Base-by-base conservation (phyloP, 768 basidiomycete genomes). In the Serendipita sp. region DNA sequence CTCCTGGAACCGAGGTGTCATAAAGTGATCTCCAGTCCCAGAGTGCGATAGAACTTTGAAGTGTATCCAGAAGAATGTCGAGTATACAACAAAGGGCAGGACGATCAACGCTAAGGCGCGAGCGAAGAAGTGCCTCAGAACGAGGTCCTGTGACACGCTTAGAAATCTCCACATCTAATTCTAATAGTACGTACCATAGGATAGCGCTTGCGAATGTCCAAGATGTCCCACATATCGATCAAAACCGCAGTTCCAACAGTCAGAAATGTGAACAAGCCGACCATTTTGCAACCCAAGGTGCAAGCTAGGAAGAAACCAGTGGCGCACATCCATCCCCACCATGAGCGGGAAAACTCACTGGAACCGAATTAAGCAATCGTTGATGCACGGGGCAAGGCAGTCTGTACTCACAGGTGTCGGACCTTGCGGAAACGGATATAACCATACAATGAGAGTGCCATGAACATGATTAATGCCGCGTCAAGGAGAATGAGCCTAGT, bases 1-100 rank as follows among this genome's bases (percentile, higher is more conserved):
- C 76, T 98, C 93, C 75, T 99, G 96, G 83, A 99, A 99, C 3
- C 85, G 86, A 3, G 96, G 94, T 72, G 89, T 92, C 96, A 98
- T 98, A 78, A 98, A 99, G 45, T 80, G 79, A 71, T 98, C 96
- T 3, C 96, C 96, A 37, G 93, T 82, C 30, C 96, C 96, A 10
- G 93, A 93, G 68, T 86, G 81, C 5, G 78, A 88, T 68, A 98
- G 84, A 67, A 98, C 79, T 32, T 86, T 78, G 71, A 99, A 95
- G 74, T 99, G 96, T 30, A 96, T 76, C 76, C 88, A 99, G 81
- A 99, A 99, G 80, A 95, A 92, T 15, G 87, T 86, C 2, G 98
- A 82, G 74, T 99, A 99, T 60, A 98, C 80, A 65, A 89, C 24
- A 69, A 93, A 82, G 3, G 96, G 96, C n/a, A 95, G 77, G 13